phyloP scores from a whole-genome alignment of 2,329 filamentous ascomycete genomes.

The Talaromyces rugulosus region DNA sequence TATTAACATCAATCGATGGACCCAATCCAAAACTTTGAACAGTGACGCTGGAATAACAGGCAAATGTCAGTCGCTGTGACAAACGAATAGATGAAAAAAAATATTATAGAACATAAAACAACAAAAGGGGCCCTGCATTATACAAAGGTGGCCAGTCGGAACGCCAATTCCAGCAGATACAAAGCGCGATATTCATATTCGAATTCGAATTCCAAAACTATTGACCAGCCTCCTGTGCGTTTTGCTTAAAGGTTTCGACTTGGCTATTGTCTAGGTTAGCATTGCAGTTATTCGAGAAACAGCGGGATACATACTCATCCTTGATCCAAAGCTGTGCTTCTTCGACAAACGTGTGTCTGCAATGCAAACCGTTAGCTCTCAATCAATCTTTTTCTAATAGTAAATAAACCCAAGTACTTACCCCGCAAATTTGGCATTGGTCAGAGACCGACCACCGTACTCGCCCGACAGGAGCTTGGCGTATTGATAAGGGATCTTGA shows the following conservation, averaged over 20 bases:
- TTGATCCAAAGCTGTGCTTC: constrained; percentile 6
- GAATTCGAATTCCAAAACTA: background rate
- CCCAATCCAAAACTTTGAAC: background rate
- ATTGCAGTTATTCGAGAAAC: background rate
- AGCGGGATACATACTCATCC: background rate
- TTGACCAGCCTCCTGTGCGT: background rate
- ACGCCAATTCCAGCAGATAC: background rate
- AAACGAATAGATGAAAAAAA: background rate
- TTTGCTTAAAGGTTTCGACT: background rate
- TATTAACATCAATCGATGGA: background rate
- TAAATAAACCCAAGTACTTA: constrained; percentile 12
- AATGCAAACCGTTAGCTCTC: constrained; percentile 2
- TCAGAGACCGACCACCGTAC: constrained; percentile 50
- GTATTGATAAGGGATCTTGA: constrained; percentile 56
- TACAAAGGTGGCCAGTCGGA: background rate
- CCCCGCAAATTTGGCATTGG: constrained; percentile 42
- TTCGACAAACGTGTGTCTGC: constrained; percentile 30
- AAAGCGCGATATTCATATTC: background rate
- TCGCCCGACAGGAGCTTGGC: constrained; percentile 51
- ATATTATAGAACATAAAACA: background rate
- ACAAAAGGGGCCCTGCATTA: too few species aligned
- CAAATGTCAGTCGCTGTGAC: background rate
- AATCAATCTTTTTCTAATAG: background rate
- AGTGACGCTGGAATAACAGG: background rate
- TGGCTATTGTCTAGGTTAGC: background rate